Conservation (phyloP, 148 eudicot genomes). For the Silene latifolia region DNA sequence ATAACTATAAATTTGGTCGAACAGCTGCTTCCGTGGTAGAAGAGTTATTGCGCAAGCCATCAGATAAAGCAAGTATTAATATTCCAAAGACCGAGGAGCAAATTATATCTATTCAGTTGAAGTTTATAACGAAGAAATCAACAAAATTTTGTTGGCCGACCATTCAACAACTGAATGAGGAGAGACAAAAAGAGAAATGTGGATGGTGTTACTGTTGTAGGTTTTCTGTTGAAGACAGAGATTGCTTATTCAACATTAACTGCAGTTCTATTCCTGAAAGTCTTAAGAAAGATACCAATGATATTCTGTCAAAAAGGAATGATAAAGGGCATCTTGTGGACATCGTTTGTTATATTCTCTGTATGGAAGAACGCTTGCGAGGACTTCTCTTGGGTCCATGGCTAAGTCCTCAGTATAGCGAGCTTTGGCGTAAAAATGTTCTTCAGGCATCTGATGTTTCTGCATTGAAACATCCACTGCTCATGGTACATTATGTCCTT, state of each 20-base stretch:
- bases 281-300: slow-evolving; percentile 41
- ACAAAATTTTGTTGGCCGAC: slow-evolving; percentile 63
- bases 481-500: slow-evolving; percentile 43
- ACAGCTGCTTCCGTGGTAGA: slow-evolving; percentile 62
- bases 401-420: slow-evolving; percentile 60
- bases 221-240: slow-evolving; percentile 60
- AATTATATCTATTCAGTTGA: slow-evolving; percentile 58
- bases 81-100: slow-evolving; percentile 55
- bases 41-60: slow-evolving; percentile 55
- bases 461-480: slow-evolving; percentile 51
- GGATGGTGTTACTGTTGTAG: slow-evolving; percentile 91
- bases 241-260: slow-evolving; percentile 59
- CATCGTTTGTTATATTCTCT: slow-evolving; percentile 55
- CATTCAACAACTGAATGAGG: slow-evolving; percentile 32
- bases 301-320: slow-evolving; percentile 33
- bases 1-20: slow-evolving; percentile 66
- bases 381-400: slow-evolving; percentile 93
- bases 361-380: slow-evolving; percentile 74
- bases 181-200: slow-evolving; percentile 70
- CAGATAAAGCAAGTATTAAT: slow-evolving; percentile 41
- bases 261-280: slow-evolving; percentile 36
- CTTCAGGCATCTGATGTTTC: slow-evolving; percentile 48
- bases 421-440: slow-evolving; percentile 58
- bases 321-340: slow-evolving; percentile 63
- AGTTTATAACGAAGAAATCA: slow-evolving; percentile 52